Percentiles rank a stretch among this genome's conserved stretches.
Evolutionary conservation across 208 protist species (phyloP).

Genomic region (Leishmania amazonensis): DNA sequence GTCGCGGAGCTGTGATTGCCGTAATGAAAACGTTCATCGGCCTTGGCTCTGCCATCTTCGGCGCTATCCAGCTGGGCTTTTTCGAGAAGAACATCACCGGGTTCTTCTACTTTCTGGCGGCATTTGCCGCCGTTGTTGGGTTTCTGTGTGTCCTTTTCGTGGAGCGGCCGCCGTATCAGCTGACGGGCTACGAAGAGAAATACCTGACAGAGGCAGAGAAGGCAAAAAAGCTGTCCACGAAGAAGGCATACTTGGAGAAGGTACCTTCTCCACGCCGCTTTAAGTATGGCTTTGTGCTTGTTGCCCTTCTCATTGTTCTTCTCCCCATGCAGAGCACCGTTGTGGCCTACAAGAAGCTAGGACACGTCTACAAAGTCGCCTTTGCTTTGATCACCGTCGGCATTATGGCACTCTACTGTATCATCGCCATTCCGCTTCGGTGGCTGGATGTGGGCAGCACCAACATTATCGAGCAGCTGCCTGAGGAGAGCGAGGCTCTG

Average conservation of each 20-base stretch:
- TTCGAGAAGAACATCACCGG: slow-evolving; percentile 47
- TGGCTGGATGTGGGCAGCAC: slow-evolving; percentile 51
- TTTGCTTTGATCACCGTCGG: slow-evolving; percentile 53
- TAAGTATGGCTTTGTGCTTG: slow-evolving; percentile 55
- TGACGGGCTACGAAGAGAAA: slow-evolving; percentile 61
- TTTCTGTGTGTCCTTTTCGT: slow-evolving; percentile 62
- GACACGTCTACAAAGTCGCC: slow-evolving; percentile 22
- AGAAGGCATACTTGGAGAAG: slow-evolving; percentile 62
- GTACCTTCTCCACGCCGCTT: slow-evolving; percentile 72
- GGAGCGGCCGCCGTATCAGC: slow-evolving; percentile 68
- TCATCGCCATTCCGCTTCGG: slow-evolving; percentile 60
- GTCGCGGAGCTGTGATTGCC: slow-evolving; percentile 76
- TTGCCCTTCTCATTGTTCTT: slow-evolving; percentile 64
- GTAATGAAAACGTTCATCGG: slow-evolving; percentile 89
- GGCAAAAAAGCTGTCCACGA: slow-evolving; percentile 38
- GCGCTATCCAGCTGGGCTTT: slow-evolving; percentile 67
- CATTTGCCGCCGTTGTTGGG: slow-evolving; percentile 35
- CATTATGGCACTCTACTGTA: slow-evolving; percentile 31
- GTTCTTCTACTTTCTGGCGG: slow-evolving; percentile 71
- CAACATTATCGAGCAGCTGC: slow-evolving; percentile 21
- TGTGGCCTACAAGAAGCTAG: slow-evolving; percentile 42
- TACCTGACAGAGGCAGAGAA: slow-evolving; percentile 43
- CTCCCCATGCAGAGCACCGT: slow-evolving; percentile 61
- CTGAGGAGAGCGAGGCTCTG: neutral
- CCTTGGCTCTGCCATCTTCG: slow-evolving; percentile 82